Percentiles rank a stretch among this genome's conserved stretches.
Conservation (phyloP, 2,329 filamentous ascomycete species). For the Westerdykella sp. region DNA sequence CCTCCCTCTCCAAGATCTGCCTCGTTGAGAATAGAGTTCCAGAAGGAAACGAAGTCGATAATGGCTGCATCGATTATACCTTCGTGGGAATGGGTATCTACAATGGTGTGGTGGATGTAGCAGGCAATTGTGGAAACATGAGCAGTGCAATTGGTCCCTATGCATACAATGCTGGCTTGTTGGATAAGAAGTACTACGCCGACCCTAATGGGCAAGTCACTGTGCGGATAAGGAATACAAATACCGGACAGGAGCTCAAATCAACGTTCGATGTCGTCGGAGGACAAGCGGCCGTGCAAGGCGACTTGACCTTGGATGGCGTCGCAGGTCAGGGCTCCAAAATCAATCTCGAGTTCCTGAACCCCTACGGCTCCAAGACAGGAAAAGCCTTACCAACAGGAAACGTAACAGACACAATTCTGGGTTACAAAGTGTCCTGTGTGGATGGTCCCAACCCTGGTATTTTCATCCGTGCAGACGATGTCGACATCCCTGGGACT, state of each 20-base stretch:
- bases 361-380: slow-evolving; percentile 59
- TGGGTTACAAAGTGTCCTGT: slow-evolving; percentile 49
- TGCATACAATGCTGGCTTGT: slow-evolving; percentile 51
- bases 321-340: slow-evolving; percentile 54
- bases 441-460: slow-evolving; percentile 61
- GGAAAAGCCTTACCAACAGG: slow-evolving; percentile 57
- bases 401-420: slow-evolving; percentile 47
- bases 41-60: not conserved
- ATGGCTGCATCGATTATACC: slow-evolving; percentile 57
- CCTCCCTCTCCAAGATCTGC: slow-evolving; percentile 65
- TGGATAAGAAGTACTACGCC: slow-evolving; percentile 28
- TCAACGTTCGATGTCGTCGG: slow-evolving; percentile 51
- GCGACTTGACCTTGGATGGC: slow-evolving; percentile 58
- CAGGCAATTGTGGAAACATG: slow-evolving; percentile 74
- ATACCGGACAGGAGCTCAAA: slow-evolving; percentile 59
- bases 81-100: slow-evolving; percentile 64
- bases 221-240: slow-evolving; percentile 63
- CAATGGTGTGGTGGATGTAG: slow-evolving; percentile 55
- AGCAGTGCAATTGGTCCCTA: slow-evolving; percentile 60
- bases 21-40: slow-evolving; percentile 48
- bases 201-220: slow-evolving; percentile 36
- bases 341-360: slow-evolving; percentile 55
- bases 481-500: slow-evolving; percentile 46
- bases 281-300: slow-evolving; percentile 44
- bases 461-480: slow-evolving; percentile 53